A percentile compares a stretch with the other conserved stretches of the same genome.
Evolutionary conservation across 108 stramenopile species (phyloP).

Genomic region (Epithemia pelagica): DNA sequence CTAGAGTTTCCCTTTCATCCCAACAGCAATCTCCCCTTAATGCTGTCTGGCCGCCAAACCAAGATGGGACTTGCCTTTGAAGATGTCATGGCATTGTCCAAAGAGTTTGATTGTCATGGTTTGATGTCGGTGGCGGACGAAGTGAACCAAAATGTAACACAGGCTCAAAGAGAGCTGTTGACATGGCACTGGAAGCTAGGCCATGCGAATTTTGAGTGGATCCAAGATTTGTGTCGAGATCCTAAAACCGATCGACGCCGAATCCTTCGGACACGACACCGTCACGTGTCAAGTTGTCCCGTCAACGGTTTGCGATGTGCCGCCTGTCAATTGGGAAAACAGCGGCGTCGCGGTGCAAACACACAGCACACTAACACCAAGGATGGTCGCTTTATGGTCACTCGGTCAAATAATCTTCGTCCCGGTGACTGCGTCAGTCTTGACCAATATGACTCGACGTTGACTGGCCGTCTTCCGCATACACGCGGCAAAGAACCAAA

Average conservation of each 20-base stretch:
- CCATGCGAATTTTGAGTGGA: conserved; percentile 15
- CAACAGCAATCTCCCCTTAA: conserved; percentile 6
- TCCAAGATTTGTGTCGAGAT: not conserved
- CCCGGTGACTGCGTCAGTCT: conserved; percentile 10
- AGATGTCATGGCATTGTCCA: not conserved
- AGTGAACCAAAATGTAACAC: conserved; percentile 26
- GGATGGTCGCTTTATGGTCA: not conserved
- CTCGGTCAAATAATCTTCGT: conserved; percentile 3
- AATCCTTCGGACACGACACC: not conserved
- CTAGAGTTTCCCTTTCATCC: conserved; percentile 9
- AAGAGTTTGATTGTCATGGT: not conserved
- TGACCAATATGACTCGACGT: conserved; percentile 25
- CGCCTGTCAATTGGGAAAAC: conserved; percentile 14
- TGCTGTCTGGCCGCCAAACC: not conserved
- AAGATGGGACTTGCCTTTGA: not conserved
- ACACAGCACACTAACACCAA: not conserved
- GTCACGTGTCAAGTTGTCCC: conserved; percentile 13
- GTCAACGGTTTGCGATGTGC: conserved; percentile 17
- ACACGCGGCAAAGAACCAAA: conserved; percentile 19
- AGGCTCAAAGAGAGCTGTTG: conserved; percentile 23
- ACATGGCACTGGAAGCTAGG: conserved; percentile 28
- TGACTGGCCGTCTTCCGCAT: conserved; percentile 22
- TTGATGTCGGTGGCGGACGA: conserved; percentile 19
- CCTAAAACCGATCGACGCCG: too few relatives aligned
- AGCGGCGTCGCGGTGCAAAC: conserved; percentile 5